These are phyloP conservation scores for Colletotrichum sp. DNA, from an alignment of 2,329 filamentous ascomycete species.

Conservation along the genomic window DNA sequence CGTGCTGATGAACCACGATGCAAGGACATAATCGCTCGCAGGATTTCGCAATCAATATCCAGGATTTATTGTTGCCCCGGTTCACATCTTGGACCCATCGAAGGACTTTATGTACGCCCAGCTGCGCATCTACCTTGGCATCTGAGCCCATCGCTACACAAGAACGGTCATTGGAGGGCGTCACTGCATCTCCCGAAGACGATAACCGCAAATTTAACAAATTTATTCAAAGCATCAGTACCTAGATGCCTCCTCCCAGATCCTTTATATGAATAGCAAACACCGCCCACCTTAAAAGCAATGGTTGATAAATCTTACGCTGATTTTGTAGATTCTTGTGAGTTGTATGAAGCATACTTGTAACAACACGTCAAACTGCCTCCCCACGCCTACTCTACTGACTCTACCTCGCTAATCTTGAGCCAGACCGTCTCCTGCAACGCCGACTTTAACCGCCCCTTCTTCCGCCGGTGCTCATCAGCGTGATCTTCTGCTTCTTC, in stretches of 20 bases:
- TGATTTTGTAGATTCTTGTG: neutral
- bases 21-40: too few species aligned
- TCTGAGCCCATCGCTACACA: too few species aligned
- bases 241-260: neutral
- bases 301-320: neutral
- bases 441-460: slow-evolving; percentile 41
- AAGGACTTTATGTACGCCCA: too few species aligned
- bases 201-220: neutral
- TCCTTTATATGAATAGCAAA: neutral
- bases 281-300: neutral
- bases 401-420: neutral
- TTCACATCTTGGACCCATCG: too few species aligned
- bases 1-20: too few species aligned
- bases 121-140: too few species aligned
- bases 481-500: slow-evolving; percentile 74
- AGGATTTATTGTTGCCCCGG: too few species aligned
- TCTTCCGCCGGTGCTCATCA: slow-evolving; percentile 71
- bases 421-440: neutral
- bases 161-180: too few species aligned
- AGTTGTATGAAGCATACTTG: neutral
- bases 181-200: too few species aligned
- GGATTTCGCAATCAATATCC: too few species aligned
- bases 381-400: neutral
- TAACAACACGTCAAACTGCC: neutral
- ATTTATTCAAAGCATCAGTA: neutral